Base-by-base conservation (phyloP, 192 early-diverging fungal species). In the Rhizoclosmatium sp. region DNA sequence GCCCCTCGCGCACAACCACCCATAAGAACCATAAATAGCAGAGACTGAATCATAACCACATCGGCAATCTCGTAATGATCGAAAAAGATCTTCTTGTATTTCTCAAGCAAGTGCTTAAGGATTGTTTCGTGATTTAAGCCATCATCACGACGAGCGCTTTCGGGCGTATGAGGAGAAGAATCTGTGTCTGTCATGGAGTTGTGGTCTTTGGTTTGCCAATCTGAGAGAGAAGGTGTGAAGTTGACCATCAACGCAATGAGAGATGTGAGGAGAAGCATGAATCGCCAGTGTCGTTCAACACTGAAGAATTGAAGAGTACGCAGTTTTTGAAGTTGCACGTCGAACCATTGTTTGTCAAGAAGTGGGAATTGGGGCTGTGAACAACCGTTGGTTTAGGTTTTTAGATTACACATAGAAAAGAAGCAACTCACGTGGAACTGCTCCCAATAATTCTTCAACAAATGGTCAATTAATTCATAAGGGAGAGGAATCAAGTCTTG, bases 161-260 rank as follows among this genome's bases (percentile, higher is more conserved):
- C 31, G 31, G 31, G 31, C 31, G 31, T 31, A 31, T 31, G 31
- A 31, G 31, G 31, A 31, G 31, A 31, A 31, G 31, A 31, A 41
- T 75, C 72, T 5, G 69, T 71, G 59, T 61, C 41, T 62, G 39
- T 47, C 19, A 39, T 45, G 16, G 59, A 19, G 3, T n/a, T 62
- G 5, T 40, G 31, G 59, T 19, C 5, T 9, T 75, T 21, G 21
- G 21, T 80, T 40, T 45, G 67, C 73, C 77, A 78, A 4, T 44
- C 51, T 45, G 58, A 16, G 4, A 80, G 61, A 21, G 78, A 73
- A 2, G 78, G 78, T 46, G 78, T 73, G 61, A 80, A 80, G 16
- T 80, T 70, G 42, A 80, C 23, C 78, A 80, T 80, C n/a, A 80
- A 23, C 3, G 71, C 59, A 10, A 80, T 59, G 3, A 80, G 44